phyloP scores from a whole-genome alignment of 495 filamentous ascomycete species.

The Neurospora sp. region DNA sequence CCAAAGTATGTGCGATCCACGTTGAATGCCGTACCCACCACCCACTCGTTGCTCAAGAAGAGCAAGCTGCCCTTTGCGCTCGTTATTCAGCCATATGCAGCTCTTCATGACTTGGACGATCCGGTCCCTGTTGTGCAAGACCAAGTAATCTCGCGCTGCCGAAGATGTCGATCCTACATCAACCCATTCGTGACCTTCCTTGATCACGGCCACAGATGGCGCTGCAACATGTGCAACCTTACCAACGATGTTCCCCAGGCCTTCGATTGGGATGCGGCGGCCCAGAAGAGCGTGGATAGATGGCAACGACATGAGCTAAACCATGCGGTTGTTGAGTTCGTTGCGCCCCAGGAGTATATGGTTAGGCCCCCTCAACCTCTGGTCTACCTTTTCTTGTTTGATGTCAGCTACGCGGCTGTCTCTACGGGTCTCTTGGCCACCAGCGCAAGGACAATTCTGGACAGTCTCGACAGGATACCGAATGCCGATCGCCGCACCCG shows the following conservation, averaged over 20 bases:
- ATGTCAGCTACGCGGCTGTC: slow-evolving; percentile 89
- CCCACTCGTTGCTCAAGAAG: slow-evolving; percentile 86
- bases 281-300: slow-evolving; percentile 81
- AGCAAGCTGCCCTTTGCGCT: slow-evolving; percentile 91
- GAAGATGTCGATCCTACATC: slow-evolving; percentile 93
- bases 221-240: slow-evolving; percentile 98
- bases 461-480: slow-evolving; percentile 92
- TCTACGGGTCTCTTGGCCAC: slow-evolving; percentile 91
- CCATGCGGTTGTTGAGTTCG: slow-evolving; percentile 88
- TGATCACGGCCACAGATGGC: slow-evolving; percentile 94
- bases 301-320: slow-evolving; percentile 88
- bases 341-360: slow-evolving; percentile 99
- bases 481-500: slow-evolving; percentile 91
- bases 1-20: slow-evolving; percentile 95
- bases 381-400: slow-evolving; percentile 96
- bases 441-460: slow-evolving; percentile 83
- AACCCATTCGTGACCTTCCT: slow-evolving; percentile 95
- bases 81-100: slow-evolving; percentile 88
- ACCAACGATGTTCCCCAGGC: slow-evolving; percentile 98
- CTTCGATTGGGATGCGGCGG: slow-evolving; percentile 91
- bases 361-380: slow-evolving; percentile 93
- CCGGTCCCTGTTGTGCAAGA: slow-evolving; percentile 85
- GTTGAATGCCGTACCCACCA: slow-evolving; percentile 85
- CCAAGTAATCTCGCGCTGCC: slow-evolving; percentile 92
- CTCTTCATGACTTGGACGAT: slow-evolving; percentile 88